These are phyloP conservation scores for Coffea eugenioides DNA, from an alignment of 257 asterid species.

Conservation along the genomic window DNA sequence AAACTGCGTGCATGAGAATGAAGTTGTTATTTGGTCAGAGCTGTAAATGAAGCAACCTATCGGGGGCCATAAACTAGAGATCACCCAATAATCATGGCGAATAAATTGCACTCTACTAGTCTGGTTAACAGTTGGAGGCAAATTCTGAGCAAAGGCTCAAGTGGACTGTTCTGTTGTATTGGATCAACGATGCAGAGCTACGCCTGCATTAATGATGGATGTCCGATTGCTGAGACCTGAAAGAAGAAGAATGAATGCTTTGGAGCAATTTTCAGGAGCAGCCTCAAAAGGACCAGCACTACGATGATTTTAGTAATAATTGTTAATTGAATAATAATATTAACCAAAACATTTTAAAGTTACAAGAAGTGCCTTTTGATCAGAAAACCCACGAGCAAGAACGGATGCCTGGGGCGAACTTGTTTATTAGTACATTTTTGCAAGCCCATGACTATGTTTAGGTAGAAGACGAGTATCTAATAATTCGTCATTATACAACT, in stretches of 20 bases:
- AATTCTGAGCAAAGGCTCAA: neutral
- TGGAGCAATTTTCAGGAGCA: neutral
- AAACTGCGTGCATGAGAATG: neutral
- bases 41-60: constrained; percentile 8
- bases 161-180: neutral
- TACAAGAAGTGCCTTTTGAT: neutral
- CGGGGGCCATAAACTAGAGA: constrained; percentile 15
- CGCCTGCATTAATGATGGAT: neutral
- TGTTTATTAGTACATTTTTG: neutral
- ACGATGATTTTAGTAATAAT: too few relatives aligned
- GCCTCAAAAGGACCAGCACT: too few relatives aligned
- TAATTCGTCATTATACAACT: neutral
- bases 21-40: neutral
- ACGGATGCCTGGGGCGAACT: neutral
- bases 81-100: constrained; percentile 1
- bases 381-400: neutral
- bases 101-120: constrained; percentile 1
- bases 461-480: neutral
- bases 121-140: neutral
- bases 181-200: neutral
- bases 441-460: too few relatives aligned
- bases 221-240: neutral
- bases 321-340: too few relatives aligned
- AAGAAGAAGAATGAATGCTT: neutral
- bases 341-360: neutral